Evolutionary conservation across 169 alveolate species (phyloP).

Genomic region (Plasmodium relictum): DNA sequence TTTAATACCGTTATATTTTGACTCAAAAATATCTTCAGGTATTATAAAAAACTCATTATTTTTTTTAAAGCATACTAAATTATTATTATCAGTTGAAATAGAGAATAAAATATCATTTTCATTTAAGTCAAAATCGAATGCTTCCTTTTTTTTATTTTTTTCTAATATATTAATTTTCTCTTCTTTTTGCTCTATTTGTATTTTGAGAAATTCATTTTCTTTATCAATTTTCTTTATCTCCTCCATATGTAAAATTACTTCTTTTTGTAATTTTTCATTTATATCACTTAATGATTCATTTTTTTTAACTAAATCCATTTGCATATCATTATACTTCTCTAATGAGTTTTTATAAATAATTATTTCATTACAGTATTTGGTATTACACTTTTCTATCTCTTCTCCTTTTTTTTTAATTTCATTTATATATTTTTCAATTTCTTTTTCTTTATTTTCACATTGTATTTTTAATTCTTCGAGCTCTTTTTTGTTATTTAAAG

Average conservation of each 20-base stretch:
- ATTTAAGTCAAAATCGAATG: not conserved
- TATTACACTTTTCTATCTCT: conserved; percentile 2
- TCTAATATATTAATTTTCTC: not conserved
- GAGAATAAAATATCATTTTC: conserved; percentile 26
- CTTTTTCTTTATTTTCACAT: conserved; percentile 32
- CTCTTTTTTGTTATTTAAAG: conserved; percentile 64
- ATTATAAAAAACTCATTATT: conserved; percentile 27
- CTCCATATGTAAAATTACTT: conserved; percentile 4
- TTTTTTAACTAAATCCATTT: not conserved
- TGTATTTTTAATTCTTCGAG: conserved; percentile 21
- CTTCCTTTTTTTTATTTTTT: not conserved
- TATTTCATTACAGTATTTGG: not conserved
- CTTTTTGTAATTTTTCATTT: conserved; percentile 12
- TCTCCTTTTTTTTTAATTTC: conserved; percentile 4
- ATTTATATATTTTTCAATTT: not conserved
- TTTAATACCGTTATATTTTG: conserved; percentile 9
- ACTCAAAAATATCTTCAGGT: conserved; percentile 16
- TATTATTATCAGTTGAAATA: not conserved
- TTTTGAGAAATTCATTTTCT: conserved; percentile 21
- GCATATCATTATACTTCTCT: not conserved
- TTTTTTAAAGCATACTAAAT: conserved; percentile 25
- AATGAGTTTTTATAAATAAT: not conserved
- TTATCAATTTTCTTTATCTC: conserved; percentile 2
- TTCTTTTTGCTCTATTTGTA: not conserved
- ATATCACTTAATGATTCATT: not conserved